Evolutionary conservation across 306 rosid genomes (phyloP), one percentile per base, ranked within the genome.

Genomic region (Calophaca sinica): DNA sequence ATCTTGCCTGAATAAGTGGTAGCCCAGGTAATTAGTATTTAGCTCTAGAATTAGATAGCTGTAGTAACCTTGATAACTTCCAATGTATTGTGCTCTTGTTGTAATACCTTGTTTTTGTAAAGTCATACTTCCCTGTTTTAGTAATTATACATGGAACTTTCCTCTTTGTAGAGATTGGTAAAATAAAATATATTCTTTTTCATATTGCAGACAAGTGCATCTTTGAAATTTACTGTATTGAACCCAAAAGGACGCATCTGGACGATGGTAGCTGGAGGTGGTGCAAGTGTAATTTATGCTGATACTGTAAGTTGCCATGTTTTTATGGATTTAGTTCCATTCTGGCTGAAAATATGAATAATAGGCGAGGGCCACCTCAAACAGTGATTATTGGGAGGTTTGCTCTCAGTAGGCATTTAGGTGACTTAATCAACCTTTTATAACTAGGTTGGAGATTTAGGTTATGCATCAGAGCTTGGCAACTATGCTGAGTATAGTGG

Each of bases 401-500:
- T 31, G 49, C 79, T 59, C 11, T 29, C 39, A 58, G 49, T 49
- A 10, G 45, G 46, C 57, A 9, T 49, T 68, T 7, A 20, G 42
- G 14, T 12, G 67, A 20, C 68, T 15, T 73, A 29, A 46, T 61
- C 36, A 74, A 64, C 59, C 31, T 41, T 54, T 66, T 44, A 69
- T 73, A 36, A 49, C 67, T 69, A 91, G 96, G 97, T 91, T 59
- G 97, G 97, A 76, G 96, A 91, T 88, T 81, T 92, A 87, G 97
- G 97, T 52, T 92, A 88, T 85, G 93, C 97, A 26, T 87, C 90
- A 33, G 97, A 92, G 86, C 96, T 92, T 71, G 97, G 97, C n/a
- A 92, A 92, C 82, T 92, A 92, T 84, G 97, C 97, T 7, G 97
- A 92, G 79, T 90, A 92, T 60, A 92, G 97, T 83, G 97, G 97